Evolutionary conservation across 306 rosid genomes (phyloP).

Genomic region (Rosa multiflora): DNA sequence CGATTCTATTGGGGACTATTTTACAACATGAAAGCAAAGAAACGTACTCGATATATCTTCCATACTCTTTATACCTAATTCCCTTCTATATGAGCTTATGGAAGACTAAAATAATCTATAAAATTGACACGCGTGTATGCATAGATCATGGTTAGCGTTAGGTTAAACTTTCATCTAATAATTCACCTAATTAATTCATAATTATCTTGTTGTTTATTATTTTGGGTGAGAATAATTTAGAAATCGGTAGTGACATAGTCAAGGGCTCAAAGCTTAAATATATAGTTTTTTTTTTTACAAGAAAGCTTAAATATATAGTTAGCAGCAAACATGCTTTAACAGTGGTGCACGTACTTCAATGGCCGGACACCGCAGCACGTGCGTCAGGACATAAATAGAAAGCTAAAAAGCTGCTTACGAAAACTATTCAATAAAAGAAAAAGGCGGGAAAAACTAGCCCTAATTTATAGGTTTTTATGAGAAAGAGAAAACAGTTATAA

Average conservation of each 20-base stretch:
- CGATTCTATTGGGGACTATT: too few relatives aligned
- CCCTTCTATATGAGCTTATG: neutral
- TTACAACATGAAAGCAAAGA: neutral
- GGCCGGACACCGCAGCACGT: conserved; percentile 12
- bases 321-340: neutral
- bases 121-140: neutral
- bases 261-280: neutral
- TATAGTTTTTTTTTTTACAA: neutral
- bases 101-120: neutral
- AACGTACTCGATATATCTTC: neutral
- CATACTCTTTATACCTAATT: neutral
- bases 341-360: neutral
- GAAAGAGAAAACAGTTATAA: neutral
- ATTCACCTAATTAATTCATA: neutral
- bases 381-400: conserved; percentile 12
- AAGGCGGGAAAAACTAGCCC: conserved; percentile 18
- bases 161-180: neutral
- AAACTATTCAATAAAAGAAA: neutral
- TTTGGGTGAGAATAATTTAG: neutral
- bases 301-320: neutral
- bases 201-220: neutral
- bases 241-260: neutral
- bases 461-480: neutral
- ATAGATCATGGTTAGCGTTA: conserved; percentile 4
- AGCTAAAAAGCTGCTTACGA: conserved; percentile 13